A percentile compares a stretch with the other conserved stretches of the same genome.
Evolutionary conservation across 768 basidiomycete genomes (phyloP).

Genomic region (Leucocoprinus sp.): DNA sequence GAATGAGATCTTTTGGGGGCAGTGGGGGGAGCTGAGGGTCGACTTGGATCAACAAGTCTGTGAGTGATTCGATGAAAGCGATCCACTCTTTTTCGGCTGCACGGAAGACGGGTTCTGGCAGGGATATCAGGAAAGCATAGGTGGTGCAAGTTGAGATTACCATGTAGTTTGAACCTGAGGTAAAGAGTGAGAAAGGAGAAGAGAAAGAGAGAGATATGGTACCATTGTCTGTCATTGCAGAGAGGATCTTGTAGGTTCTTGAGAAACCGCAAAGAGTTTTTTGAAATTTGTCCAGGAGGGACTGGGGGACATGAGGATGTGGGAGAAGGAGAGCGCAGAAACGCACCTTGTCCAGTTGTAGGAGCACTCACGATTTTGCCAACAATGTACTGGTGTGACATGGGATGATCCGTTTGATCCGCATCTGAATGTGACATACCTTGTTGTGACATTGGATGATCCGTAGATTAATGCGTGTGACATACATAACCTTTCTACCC

Average conservation of each 20-base stretch:
- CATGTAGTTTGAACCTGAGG: conserved; percentile 78
- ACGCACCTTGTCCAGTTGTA: conserved; percentile 68
- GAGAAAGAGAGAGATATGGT: not conserved
- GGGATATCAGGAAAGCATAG: no score
- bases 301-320: no score
- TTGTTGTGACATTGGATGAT: no score
- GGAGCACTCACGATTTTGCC: conserved; percentile 78
- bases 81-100: conserved; percentile 87
- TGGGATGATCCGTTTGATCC: no score
- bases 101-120: conserved; percentile 67
- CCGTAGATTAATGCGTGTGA: not conserved
- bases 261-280: conserved; percentile 79
- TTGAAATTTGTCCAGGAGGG: conserved; percentile 77
- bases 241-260: conserved; percentile 59
- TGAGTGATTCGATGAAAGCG: conserved; percentile 68
- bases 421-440: not conserved
- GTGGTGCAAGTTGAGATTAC: conserved; percentile 25
- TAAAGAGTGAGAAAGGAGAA: not conserved
- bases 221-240: conserved; percentile 85
- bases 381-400: conserved; percentile 62
- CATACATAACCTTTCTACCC: conserved; percentile 12
- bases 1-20: conserved; percentile 86
- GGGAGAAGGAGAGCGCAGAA: no score
- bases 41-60: conserved; percentile 54
- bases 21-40: conserved; percentile 83